Conservation (phyloP, 768 basidiomycete genomes). For the Brasilioporus rufonigricans region DNA sequence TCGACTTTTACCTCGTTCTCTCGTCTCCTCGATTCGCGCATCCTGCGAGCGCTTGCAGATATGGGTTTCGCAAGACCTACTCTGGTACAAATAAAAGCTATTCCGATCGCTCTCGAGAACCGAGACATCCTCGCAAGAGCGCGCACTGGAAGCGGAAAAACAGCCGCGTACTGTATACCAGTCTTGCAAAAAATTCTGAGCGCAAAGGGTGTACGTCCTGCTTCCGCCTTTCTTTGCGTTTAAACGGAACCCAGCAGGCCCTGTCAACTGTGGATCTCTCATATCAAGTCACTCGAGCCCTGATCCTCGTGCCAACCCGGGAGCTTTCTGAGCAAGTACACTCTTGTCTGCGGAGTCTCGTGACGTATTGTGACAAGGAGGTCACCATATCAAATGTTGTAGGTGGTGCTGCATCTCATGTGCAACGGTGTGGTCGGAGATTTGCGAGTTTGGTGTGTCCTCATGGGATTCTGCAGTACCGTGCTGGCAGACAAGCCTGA, state of each 20-base stretch:
- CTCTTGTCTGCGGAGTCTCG: conserved; percentile 58
- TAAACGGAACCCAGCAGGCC: conserved; percentile 22
- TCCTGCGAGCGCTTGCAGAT: conserved; percentile 88
- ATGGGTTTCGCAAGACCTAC: conserved; percentile 90
- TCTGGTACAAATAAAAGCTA: conserved; percentile 86
- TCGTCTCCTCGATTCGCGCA: conserved; percentile 76
- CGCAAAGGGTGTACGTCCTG: conserved; percentile 66
- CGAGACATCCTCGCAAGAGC: conserved; percentile 91
- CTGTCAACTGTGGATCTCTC: conserved; percentile 38
- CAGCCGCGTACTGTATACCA: conserved; percentile 92
- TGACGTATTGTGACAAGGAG: conserved; percentile 78
- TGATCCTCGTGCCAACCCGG: conserved; percentile 86
- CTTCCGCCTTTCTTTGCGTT: neutral
- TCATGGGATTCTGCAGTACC: conserved; percentile 34
- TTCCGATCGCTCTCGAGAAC: conserved; percentile 87
- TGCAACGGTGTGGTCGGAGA: conserved; percentile 58
- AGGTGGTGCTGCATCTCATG: conserved; percentile 62
- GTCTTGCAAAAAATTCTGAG: conserved; percentile 84
- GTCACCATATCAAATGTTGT: conserved; percentile 75
- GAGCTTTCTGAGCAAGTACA: conserved; percentile 93
- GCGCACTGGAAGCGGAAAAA: conserved; percentile 96
- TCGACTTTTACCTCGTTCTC: conserved; percentile 61
- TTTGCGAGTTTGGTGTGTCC: neutral
- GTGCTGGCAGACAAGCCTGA: conserved; percentile 72
- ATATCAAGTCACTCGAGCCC: conserved; percentile 62